Base-by-base conservation (phyloP, 1,284 basidiomycete species). In the Heliocybe sulcata region DNA sequence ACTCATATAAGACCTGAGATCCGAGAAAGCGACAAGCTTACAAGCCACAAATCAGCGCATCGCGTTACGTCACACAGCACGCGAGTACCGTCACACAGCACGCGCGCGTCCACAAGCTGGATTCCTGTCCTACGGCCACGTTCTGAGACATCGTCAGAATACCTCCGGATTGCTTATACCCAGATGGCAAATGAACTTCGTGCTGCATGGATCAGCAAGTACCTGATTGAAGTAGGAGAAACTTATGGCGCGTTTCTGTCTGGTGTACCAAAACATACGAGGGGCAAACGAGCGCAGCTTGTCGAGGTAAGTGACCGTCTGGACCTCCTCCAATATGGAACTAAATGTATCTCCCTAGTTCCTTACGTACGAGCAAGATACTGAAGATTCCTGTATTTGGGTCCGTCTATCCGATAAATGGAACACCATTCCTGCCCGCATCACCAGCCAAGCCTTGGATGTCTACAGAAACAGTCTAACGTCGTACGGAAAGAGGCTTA, bases 271-370 rank as follows among this genome's bases (percentile, higher is more conserved):
- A 51, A 54, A 2, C 64, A 62, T 45, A 52, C 54, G 1, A 73
- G 69, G 58, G 69, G 66, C 51, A 76, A 69, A 58, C 82, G 72
- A 59, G 78, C 77, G 1, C 83, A 85, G 56, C 65, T 86, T 14
- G 70, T 74, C 51, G 75, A 83, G 67, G 83, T 79, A 59, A 19
- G 65, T 51, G 2, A 4, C 16, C 16, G 6, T 16, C 23, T 19
- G n/a, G n/a, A n/a, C n/a, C n/a, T n/a, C n/a, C n/a, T n/a, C n/a
- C n/a, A n/a, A n/a, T n/a, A n/a, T n/a, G n/a, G n/a, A n/a, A 19
- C 19, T 16, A 49, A 12, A 16, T 49, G n/a, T 31, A n/a, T 52
- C 10, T 33, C 22, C 10, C 2, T 25, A 72, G 71, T 72, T 70
- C 51, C 56, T 72, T 14, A 71, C 68, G 0, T 63, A 69, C 25